Percentiles rank a stretch among this genome's conserved stretches.
Conservation (phyloP, 2,329 filamentous ascomycete genomes). For the Coniochaeta hoffmannii region DNA sequence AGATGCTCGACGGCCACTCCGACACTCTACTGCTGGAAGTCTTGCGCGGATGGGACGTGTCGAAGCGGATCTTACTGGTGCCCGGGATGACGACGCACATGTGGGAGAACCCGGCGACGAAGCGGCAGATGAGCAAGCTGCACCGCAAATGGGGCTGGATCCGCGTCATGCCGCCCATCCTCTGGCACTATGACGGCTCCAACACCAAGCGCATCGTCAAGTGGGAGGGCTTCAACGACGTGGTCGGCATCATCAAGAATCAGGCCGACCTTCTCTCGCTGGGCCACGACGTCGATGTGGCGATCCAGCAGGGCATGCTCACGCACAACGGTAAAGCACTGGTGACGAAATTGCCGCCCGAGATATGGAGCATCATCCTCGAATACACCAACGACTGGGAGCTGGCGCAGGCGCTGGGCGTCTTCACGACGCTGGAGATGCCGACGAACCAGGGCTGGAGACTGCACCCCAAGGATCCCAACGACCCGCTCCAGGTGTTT, state of each 20-base stretch:
- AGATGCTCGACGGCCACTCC: conserved; percentile 79
- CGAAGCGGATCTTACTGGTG: conserved; percentile 76
- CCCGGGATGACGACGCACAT: conserved; percentile 84
- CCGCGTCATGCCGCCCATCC: conserved; percentile 68
- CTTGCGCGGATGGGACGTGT: conserved; percentile 77
- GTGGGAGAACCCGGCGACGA: conserved; percentile 87
- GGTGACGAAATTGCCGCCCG: conserved; percentile 59
- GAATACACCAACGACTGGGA: conserved; percentile 88
- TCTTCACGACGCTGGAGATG: conserved; percentile 70
- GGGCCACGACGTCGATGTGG: conserved; percentile 60
- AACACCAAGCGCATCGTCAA: conserved; percentile 43
- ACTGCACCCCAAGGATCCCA: conserved; percentile 47
- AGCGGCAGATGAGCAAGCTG: conserved; percentile 79
- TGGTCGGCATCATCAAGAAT: conserved; percentile 69
- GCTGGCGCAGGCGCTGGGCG: conserved; percentile 68
- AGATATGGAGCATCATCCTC: conserved; percentile 85
- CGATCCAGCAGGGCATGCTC: conserved; percentile 30
- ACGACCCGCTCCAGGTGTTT: conserved; percentile 61
- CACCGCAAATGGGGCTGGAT: conserved; percentile 83
- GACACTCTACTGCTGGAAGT: conserved; percentile 76
- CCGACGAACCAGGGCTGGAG: conserved; percentile 59
- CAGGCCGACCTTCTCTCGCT: conserved; percentile 69
- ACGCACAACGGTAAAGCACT: conserved; percentile 19
- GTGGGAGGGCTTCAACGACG: conserved; percentile 61
- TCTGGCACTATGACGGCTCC: conserved; percentile 66